phyloP scores from a whole-genome alignment of 73 alveolate species.

The Uronychia binucleata region DNA sequence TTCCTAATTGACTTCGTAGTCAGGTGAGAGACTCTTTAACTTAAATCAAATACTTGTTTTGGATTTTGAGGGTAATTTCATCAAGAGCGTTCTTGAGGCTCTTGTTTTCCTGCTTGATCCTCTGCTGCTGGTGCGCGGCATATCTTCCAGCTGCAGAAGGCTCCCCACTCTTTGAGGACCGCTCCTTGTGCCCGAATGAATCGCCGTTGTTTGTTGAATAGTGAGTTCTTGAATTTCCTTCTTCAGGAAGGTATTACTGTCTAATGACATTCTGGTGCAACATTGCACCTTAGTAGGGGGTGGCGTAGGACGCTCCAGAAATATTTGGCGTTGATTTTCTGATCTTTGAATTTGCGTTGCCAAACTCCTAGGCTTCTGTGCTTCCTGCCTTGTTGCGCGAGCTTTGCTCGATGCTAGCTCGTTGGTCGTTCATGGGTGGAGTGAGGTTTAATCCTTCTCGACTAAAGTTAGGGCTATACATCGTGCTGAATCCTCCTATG shows the following conservation, averaged over 20 bases:
- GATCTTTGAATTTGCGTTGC: background rate
- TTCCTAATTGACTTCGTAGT: background rate
- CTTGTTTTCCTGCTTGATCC: background rate
- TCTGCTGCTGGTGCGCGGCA: background rate
- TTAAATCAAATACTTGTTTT: constrained; percentile 20
- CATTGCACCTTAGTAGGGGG: background rate
- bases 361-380: background rate
- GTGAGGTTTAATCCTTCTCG: background rate
- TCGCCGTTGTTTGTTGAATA: too few species aligned
- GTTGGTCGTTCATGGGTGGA: background rate
- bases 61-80: constrained; percentile 26
- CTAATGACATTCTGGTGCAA: background rate
- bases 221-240: background rate
- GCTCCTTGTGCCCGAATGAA: too few species aligned
- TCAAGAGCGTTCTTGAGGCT: constrained; percentile 39
- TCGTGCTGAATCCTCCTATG: background rate
- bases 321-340: background rate
- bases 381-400: background rate
- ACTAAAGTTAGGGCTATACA: background rate
- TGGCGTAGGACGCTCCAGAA: background rate
- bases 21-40: background rate
- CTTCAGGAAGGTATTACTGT: background rate
- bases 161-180: background rate
- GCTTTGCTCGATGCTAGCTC: background rate
- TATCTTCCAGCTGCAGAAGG: background rate